Evolutionary conservation across 768 basidiomycete genomes (phyloP).

Genomic region (Lactarius pseudohatsudake): DNA sequence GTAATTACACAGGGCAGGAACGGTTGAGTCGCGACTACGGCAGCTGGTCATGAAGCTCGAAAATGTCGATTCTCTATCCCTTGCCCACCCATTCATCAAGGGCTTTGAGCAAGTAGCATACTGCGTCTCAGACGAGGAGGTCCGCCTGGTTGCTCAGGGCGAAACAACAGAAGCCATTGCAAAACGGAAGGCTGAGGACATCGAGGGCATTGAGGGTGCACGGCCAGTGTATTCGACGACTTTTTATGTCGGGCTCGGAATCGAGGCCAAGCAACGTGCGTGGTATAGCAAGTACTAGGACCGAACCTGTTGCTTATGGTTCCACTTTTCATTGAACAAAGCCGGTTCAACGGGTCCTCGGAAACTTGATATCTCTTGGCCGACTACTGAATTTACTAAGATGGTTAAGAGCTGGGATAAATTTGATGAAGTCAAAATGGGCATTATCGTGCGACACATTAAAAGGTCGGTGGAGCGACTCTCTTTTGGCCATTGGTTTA

Average conservation of each 20-base stretch:
- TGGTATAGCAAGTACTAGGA: constrained; percentile 30
- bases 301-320: constrained; percentile 22
- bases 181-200: constrained; percentile 75
- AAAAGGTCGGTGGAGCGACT: constrained; percentile 56
- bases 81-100: constrained; percentile 94
- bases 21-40: constrained; percentile 95
- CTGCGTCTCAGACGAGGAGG: constrained; percentile 85
- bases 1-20: constrained; percentile 65
- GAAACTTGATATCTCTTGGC: constrained; percentile 93
- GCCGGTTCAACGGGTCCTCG: constrained; percentile 77
- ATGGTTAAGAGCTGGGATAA: constrained; percentile 95
- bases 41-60: constrained; percentile 98
- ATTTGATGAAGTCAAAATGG: constrained; percentile 90
- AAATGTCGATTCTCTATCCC: constrained; percentile 85
- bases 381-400: constrained; percentile 92
- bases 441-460: constrained; percentile 90
- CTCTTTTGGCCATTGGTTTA: constrained; percentile 18
- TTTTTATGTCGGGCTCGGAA: constrained; percentile 93
- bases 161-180: constrained; percentile 72
- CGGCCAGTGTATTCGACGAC: constrained; percentile 92
- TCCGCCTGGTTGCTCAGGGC: constrained; percentile 84
- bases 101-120: constrained; percentile 87
- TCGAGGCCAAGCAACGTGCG: constrained; percentile 89
- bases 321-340: constrained; percentile 36
- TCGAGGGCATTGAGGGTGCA: constrained; percentile 71